Evolutionary conservation across 2,329 filamentous ascomycete species (phyloP).

Genomic region (Myriangium duriaei): DNA sequence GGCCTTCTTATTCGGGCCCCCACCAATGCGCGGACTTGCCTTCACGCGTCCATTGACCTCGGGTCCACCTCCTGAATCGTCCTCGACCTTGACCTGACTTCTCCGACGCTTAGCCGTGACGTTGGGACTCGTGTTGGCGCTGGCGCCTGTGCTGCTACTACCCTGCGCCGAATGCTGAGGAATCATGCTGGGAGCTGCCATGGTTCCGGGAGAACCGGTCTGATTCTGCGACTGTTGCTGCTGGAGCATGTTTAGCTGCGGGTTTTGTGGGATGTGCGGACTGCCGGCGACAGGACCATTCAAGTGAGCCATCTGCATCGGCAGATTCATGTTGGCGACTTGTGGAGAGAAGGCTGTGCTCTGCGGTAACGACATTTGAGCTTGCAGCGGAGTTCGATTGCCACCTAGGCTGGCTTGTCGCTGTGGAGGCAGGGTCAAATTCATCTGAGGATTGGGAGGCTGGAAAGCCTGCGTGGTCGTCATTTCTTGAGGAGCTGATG

Average conservation of each 20-base stretch:
- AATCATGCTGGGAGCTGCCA: constrained; percentile 40
- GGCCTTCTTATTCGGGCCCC: constrained; percentile 19
- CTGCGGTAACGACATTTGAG: constrained; percentile 22
- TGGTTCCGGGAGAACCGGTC: constrained; percentile 29
- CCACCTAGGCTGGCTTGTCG: constrained; percentile 5
- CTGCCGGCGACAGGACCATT: constrained; percentile 34
- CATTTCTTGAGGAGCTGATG: constrained; percentile 7
- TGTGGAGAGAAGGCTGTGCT: constrained; percentile 40
- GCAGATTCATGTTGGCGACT: constrained; percentile 41
- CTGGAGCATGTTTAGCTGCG: constrained; percentile 11
- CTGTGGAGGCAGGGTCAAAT: background rate
- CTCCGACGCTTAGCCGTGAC: constrained; percentile 46
- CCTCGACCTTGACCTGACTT: constrained; percentile 48
- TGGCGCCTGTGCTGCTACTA: constrained; percentile 42
- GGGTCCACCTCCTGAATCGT: constrained; percentile 34
- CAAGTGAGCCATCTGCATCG: constrained; percentile 26
- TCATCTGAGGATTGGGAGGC: constrained; percentile 23
- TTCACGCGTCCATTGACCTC: constrained; percentile 36
- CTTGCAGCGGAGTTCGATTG: constrained; percentile 22
- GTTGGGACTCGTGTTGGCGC: constrained; percentile 51
- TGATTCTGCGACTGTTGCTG: constrained; percentile 11
- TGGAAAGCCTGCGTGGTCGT: constrained; percentile 17
- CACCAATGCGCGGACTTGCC: constrained; percentile 32
- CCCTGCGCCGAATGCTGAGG: constrained; percentile 45
- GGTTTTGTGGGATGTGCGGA: constrained; percentile 30